Base-by-base conservation (phyloP, 176 grass and related monocot genomes). In the Alopecurus myosuroides region DNA sequence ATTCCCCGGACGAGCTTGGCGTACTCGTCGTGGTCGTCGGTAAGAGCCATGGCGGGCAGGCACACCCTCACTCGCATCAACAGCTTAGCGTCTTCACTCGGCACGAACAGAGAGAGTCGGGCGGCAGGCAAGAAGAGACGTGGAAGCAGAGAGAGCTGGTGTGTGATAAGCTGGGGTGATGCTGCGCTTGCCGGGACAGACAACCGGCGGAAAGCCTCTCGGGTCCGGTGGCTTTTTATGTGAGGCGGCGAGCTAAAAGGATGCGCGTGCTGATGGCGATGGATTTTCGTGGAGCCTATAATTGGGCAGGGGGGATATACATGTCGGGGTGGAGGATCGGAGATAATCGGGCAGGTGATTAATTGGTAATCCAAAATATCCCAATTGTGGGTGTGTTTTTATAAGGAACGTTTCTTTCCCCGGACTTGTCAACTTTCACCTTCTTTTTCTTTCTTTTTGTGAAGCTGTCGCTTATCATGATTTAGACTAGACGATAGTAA, bases 1-100 rank as follows among this genome's bases (percentile, higher is more conserved):
- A 97, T 97, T 83, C 92, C 68, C 71, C 94, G 74, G 49, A 97
- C 87, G 58, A 97, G 89, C 84, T 94, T 94, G 25, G 92, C 86
- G 49, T 94, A 94, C 87, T 92, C 92, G 84, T 94, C 92, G 10
- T 97, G 90, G 34, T 82, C 80, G 78, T 83, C 88, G 23, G 48
- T 51, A 72, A 81, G 51, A 81, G 78, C 83, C 88, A 89, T 85
- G 70, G 71, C 58, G 4, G 6, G 35, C 55, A 2, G 5, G 23
- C 25, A 10, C 41, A 66, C 57, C 10, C 13, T 51, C 69, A 76
- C 81, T 78, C 50, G 58, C 87, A 81, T 80, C 77, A 58, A 80
- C 48, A 19, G 77, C 78, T 26, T 17, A 50, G 14, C 63, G 18
- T 78, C 30, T 26, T 80, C 83, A 1, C 70, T 23, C 5, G 25